phyloP scores from a whole-genome alignment of 345 rosid genomes.

The Lepidium africanum region DNA sequence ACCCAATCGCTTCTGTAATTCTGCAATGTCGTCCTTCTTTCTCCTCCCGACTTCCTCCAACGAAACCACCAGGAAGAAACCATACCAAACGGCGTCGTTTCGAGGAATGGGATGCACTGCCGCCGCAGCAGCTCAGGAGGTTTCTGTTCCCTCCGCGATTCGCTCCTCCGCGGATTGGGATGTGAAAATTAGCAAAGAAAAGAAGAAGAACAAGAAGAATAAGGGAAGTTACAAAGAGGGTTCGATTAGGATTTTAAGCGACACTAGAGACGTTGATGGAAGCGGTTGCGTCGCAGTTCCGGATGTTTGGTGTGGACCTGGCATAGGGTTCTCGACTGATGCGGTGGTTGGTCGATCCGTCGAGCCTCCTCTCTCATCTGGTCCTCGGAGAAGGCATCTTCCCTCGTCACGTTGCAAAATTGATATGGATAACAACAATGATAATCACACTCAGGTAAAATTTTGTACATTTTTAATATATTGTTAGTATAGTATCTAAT shows the following conservation, averaged over 20 bases:
- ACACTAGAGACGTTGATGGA: constrained; percentile 18
- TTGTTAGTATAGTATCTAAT: background rate
- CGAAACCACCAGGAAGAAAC: constrained; percentile 44
- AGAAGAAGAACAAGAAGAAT: constrained; percentile 28
- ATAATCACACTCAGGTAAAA: constrained; percentile 35
- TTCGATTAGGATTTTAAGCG: constrained; percentile 16
- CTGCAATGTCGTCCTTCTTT: constrained; percentile 26
- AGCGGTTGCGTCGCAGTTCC: constrained; percentile 44
- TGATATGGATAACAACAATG: constrained; percentile 42
- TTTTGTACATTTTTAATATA: background rate
- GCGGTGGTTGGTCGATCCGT: constrained; percentile 51
- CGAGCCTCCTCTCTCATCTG: constrained; percentile 35
- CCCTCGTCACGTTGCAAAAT: constrained; percentile 50
- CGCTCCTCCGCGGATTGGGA: constrained; percentile 73
- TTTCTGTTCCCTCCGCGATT: constrained; percentile 69
- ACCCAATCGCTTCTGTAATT: constrained; percentile 31
- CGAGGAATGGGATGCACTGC: constrained; percentile 72
- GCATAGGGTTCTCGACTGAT: constrained; percentile 73
- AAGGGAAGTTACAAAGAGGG: constrained; percentile 8
- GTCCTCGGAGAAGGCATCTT: constrained; percentile 40
- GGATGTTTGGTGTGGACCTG: constrained; percentile 93
- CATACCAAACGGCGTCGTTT: constrained; percentile 41
- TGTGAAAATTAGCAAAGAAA: constrained; percentile 39
- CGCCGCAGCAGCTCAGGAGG: constrained; percentile 60
- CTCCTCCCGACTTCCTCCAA: constrained; percentile 37